phyloP scores from a whole-genome alignment of 2,329 filamentous ascomycete genomes.

The Fusarium longipes region DNA sequence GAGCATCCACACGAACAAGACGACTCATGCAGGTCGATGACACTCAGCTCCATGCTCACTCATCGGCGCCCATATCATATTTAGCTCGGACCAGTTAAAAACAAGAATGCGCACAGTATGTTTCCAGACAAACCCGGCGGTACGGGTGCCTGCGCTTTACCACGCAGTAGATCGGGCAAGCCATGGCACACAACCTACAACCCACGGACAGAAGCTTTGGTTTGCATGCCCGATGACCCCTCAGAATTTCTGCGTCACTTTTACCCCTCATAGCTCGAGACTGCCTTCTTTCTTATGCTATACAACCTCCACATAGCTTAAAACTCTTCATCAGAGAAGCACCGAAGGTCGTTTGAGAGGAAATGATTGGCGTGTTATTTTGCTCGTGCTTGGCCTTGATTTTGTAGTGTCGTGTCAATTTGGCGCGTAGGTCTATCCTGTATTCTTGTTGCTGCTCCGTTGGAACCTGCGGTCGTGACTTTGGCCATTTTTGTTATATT shows the following conservation, averaged over 20 bases:
- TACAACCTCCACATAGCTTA: constrained; percentile 32
- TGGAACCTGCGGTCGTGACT: constrained; percentile 2
- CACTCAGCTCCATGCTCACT: constrained; percentile 36
- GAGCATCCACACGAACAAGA: constrained; percentile 38
- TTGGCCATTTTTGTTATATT: background rate
- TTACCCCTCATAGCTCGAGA: constrained; percentile 25
- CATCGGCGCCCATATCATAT: constrained; percentile 32
- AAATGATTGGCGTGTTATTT: constrained; percentile 32
- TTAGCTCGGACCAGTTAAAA: constrained; percentile 42
- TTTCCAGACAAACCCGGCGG: constrained; percentile 36
- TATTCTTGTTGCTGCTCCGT: constrained; percentile 18
- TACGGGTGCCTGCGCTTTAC: constrained; percentile 43
- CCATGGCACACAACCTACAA: constrained; percentile 32
- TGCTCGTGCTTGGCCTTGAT: constrained; percentile 1
- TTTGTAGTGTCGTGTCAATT: constrained; percentile 8
- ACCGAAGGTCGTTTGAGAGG: constrained; percentile 9
- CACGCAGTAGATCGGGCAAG: constrained; percentile 36
- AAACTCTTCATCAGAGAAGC: constrained; percentile 28
- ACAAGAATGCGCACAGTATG: constrained; percentile 35
- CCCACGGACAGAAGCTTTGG: constrained; percentile 23
- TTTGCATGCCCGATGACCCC: constrained; percentile 34
- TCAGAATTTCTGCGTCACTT: constrained; percentile 22
- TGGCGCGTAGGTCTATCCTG: constrained; percentile 23
- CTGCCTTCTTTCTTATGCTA: constrained; percentile 23
- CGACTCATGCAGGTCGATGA: constrained; percentile 40